phyloP scores from a whole-genome alignment of 192 early-diverging fungal species.

The Umbelopsis sp. region DNA sequence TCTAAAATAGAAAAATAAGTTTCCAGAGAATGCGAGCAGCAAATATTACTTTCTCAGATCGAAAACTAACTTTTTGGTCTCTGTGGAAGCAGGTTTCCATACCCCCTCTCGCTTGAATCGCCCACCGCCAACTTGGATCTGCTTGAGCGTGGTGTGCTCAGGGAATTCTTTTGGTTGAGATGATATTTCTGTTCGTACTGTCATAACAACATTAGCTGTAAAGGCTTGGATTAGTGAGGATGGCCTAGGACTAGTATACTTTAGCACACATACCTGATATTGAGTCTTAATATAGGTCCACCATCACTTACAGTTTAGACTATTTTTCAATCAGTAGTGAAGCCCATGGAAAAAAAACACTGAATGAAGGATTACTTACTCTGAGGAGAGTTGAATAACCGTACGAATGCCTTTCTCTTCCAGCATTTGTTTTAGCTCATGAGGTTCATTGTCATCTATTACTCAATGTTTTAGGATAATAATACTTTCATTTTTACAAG shows the following conservation, averaged over 20 bases:
- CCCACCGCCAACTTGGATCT: neutral
- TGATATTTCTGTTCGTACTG: neutral
- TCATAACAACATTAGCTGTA: too few relatives aligned
- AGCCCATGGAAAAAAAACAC: neutral
- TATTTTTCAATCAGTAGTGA: neutral
- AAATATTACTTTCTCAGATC: neutral
- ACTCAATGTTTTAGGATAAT: too few relatives aligned
- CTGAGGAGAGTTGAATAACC: neutral
- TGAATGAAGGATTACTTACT: neutral
- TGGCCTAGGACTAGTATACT: too few relatives aligned
- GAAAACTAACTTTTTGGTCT: neutral
- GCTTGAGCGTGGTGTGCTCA: neutral
- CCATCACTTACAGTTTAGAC: neutral
- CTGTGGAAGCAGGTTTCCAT: neutral
- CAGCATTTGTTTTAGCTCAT: neutral
- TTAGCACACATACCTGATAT: too few relatives aligned
- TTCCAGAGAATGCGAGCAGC: too few relatives aligned
- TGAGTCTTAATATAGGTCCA: neutral
- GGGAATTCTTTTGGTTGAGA: neutral
- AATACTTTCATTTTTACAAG: too few relatives aligned
- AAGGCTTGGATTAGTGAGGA: too few relatives aligned
- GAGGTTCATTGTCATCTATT: neutral
- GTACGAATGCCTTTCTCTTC: neutral
- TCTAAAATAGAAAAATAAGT: neutral
- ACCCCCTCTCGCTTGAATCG: neutral